Percentiles rank a stretch among this genome's conserved stretches.
These are phyloP conservation scores for Fraxinus velutina DNA, from an alignment of 305 asterid genomes.

Conservation along the genomic window DNA sequence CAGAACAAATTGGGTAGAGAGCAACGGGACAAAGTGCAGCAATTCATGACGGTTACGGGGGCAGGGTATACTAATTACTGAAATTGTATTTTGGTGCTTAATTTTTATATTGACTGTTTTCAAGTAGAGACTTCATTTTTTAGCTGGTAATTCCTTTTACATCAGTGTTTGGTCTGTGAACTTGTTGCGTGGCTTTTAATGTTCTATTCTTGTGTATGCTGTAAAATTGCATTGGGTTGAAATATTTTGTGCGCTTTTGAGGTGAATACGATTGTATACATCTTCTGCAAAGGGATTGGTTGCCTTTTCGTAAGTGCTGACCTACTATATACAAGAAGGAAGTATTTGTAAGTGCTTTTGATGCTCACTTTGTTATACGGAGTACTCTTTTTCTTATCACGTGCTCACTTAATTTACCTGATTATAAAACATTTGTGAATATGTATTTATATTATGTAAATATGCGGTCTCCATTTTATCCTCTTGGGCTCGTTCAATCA, in stretches of 20 bases:
- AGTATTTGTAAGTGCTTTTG: neutral
- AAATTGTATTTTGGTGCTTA: neutral
- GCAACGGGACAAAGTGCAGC: constrained; percentile 44
- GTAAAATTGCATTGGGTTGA: neutral
- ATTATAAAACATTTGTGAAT: neutral
- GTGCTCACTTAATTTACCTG: neutral
- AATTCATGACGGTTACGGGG: constrained; percentile 42
- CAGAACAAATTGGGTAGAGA: constrained; percentile 44
- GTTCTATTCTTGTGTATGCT: neutral
- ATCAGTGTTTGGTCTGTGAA: neutral
- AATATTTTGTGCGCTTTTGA: neutral
- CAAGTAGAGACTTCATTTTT: neutral
- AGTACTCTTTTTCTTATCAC: neutral
- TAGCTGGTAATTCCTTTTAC: neutral
- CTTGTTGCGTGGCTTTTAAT: neutral
- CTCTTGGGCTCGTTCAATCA: neutral
- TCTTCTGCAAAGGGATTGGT: neutral
- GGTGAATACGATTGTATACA: neutral
- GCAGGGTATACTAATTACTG: constrained; percentile 28
- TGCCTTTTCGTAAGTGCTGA: neutral
- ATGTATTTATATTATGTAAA: neutral
- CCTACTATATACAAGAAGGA: neutral
- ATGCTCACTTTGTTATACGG: neutral
- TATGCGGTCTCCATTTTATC: neutral
- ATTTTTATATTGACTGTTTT: neutral